These are phyloP conservation scores for Hypoxylon sp. DNA, from an alignment of 2,329 filamentous ascomycete species.

Conservation along the genomic window DNA sequence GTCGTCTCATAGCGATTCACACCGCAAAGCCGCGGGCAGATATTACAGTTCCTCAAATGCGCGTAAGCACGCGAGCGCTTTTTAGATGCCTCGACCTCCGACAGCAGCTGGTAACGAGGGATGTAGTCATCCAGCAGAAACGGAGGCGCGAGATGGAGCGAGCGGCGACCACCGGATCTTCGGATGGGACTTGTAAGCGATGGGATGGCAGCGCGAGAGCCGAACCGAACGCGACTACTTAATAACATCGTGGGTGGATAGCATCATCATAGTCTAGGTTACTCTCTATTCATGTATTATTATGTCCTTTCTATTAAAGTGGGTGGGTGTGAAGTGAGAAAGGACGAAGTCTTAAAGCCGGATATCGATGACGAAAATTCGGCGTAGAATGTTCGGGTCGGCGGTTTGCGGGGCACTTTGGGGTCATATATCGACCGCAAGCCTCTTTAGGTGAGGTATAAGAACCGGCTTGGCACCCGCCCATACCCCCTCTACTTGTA, in stretches of 20 bases:
- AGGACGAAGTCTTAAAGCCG: constrained; percentile 21
- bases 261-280: constrained; percentile 30
- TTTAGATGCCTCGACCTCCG: constrained; percentile 76
- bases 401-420: constrained; percentile 34
- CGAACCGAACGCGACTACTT: constrained; percentile 42
- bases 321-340: constrained; percentile 2
- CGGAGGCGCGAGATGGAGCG: constrained; percentile 70
- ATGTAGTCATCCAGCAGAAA: constrained; percentile 83
- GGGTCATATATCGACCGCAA: constrained; percentile 13
- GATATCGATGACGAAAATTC: constrained; percentile 39
- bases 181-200: constrained; percentile 15
- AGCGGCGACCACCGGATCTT: constrained; percentile 24
- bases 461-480: constrained; percentile 36
- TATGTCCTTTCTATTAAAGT: neutral
- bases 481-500: neutral
- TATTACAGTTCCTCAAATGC: constrained; percentile 83
- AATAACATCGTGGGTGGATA: constrained; percentile 43
- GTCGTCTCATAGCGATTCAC: constrained; percentile 86
- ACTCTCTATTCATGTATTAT: neutral
- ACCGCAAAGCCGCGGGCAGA: constrained; percentile 82
- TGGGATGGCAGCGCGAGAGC: constrained; percentile 18
- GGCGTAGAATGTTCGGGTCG: constrained; percentile 25
- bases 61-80: constrained; percentile 82
- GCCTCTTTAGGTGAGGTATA: constrained; percentile 11
- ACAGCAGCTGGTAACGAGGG: constrained; percentile 79